Base-by-base conservation (phyloP, 148 eudicot genomes). In the Salicornia ramosissima region DNA sequence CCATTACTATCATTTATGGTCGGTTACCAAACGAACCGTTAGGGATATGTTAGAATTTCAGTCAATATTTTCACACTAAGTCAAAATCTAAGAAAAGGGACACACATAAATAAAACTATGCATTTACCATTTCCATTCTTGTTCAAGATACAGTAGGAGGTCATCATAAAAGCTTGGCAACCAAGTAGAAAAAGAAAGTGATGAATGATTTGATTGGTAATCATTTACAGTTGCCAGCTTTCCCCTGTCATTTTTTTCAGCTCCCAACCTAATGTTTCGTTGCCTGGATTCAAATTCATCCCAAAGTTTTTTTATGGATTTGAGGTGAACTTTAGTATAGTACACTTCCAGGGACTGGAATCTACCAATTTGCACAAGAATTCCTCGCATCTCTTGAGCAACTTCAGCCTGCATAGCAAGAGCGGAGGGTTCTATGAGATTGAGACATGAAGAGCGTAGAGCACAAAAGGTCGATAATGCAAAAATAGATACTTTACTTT, bases 91-190 rank as follows among this genome's bases (percentile, higher is more conserved):
- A 11, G n/a, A 16, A 65, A 65, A 49, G 59, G 24, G 45, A 28
- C 30, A 42, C 29, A 39, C 9, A 43, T 39, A 33, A 14, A 28
- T 25, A 53, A 26, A 53, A 26, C 22, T 39, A 30, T 34, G 36
- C 47, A 36, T 73, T 56, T 86, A 94, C 98, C 98, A 94, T 79
- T 94, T 94, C 98, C 98, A 94, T 81, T 94, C 98, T 83, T 90
- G 97, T 71, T 94, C 98, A 71, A 94, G 90, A 80, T 94, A 91
- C 63, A 88, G 89, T 49, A 88, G 86, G 78, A 94, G 71, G 75
- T 87, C 97, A 80, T 94, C 98, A 61, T 90, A 90, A 80, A 94
- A 94, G 68, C 80, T 83, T 22, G 96, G 92, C 80, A 94, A 73
- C 98, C 98, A 94, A 66, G 82, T 84, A 57, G 85, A 82, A 80